These are phyloP conservation scores for Sugiyamaella paludigena DNA, from an alignment of 1,139 yeast species.

Conservation along the genomic window DNA sequence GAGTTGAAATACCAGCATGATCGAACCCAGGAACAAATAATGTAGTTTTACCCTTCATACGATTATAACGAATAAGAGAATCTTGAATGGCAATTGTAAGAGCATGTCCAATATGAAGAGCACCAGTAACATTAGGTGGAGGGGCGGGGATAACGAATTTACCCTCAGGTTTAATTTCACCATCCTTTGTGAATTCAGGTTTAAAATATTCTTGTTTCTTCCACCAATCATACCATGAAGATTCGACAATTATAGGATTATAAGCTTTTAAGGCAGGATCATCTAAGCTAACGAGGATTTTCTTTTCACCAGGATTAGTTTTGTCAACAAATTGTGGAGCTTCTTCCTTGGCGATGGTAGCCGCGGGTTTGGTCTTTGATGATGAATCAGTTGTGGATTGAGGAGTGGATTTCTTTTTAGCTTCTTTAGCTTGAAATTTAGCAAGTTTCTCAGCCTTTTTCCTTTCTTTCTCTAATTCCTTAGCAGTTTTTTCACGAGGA, in stretches of 20 bases:
- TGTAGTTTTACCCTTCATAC: conserved; percentile 97
- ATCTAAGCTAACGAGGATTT: conserved; percentile 75
- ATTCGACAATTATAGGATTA: conserved; percentile 88
- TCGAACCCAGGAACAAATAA: conserved; percentile 95
- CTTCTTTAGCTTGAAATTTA: conserved; percentile 90
- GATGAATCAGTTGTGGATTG: conserved; percentile 36
- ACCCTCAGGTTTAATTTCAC: conserved; percentile 78
- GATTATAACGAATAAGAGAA: conserved; percentile 84
- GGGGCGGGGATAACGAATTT: conserved; percentile 91
- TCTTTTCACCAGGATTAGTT: conserved; percentile 89
- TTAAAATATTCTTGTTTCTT: conserved; percentile 78
- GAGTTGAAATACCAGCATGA: conserved; percentile 99
- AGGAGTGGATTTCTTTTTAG: conserved; percentile 55
- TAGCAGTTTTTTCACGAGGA: conserved; percentile 39
- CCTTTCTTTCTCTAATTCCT: conserved; percentile 77
- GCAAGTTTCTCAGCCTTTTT: conserved; percentile 97
- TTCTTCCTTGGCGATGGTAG: conserved; percentile 39
- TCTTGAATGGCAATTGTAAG: conserved; percentile 94
- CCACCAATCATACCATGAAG: conserved; percentile 99
- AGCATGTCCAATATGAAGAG: conserved; percentile 97
- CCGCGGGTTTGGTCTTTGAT: conserved; percentile 53
- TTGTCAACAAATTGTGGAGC: conserved; percentile 78
- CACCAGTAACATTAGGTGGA: conserved; percentile 99
- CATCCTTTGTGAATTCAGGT: conserved; percentile 78
- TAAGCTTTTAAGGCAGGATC: conserved; percentile 94